Conservation (phyloP, 306 rosid species). For the Vachellia pachyceras region DNA sequence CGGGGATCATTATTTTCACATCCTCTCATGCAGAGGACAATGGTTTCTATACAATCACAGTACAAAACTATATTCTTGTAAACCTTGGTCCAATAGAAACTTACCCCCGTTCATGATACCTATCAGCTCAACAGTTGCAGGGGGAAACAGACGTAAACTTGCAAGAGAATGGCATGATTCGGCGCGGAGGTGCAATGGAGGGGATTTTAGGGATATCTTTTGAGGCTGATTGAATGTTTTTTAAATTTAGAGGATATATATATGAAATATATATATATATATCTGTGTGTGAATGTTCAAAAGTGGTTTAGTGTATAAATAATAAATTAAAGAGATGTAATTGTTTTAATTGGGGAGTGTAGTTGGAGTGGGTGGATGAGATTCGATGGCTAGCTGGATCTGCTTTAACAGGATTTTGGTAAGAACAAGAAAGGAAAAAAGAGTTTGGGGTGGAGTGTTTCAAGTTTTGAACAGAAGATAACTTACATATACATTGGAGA, state of each 20-base stretch:
- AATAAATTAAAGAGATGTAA: too few species aligned
- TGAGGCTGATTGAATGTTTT: background rate
- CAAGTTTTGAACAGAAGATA: slow-evolving; percentile 33
- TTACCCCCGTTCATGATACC: too few species aligned
- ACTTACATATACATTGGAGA: background rate
- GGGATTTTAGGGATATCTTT: slow-evolving; percentile 36
- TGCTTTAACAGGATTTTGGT: slow-evolving; percentile 43
- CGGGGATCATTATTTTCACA: too few species aligned
- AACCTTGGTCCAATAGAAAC: too few species aligned
- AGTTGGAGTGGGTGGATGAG: slow-evolving; percentile 51
- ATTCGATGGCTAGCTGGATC: slow-evolving; percentile 50
- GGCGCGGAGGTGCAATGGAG: background rate
- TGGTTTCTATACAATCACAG: too few species aligned
- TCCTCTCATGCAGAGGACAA: too few species aligned
- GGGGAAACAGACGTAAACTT: too few species aligned
- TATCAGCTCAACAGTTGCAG: too few species aligned
- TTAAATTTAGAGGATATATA: background rate
- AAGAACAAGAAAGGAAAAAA: slow-evolving; percentile 44
- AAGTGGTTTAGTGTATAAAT: background rate
- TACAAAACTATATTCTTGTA: too few species aligned
- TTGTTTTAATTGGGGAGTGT: slow-evolving; percentile 18
- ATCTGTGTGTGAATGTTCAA: background rate
- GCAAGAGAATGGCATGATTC: too few species aligned
- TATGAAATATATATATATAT: too few species aligned
- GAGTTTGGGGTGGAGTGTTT: slow-evolving; percentile 41